Conservation (phyloP, 495 filamentous ascomycete genomes). For the Penicillium dipodomyicola region DNA sequence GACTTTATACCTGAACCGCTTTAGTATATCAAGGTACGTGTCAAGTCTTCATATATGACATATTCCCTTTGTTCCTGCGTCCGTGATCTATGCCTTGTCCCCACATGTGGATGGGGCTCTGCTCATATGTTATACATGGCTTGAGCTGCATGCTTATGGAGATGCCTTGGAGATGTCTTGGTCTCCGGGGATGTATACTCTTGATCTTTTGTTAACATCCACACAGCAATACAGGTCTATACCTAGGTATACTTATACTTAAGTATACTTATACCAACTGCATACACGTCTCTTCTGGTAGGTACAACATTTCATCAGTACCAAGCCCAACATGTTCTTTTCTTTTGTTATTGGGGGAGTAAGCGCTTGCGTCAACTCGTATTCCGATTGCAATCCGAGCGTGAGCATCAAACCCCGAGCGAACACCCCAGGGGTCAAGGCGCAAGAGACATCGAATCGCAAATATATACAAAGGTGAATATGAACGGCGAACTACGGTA, state of each 20-base stretch:
- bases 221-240: not conserved
- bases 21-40: constrained; percentile 6
- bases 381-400: constrained; percentile 9
- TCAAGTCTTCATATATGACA: constrained; percentile 1
- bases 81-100: not conserved
- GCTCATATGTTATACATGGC: not conserved
- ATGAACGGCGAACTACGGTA: not conserved
- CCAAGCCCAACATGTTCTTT: not conserved
- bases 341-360: not conserved
- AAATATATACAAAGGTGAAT: not conserved
- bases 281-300: not conserved
- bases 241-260: not conserved
- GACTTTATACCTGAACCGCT: constrained; percentile 2
- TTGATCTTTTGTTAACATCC: not conserved
- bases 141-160: not conserved
- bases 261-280: not conserved
- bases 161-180: not conserved
- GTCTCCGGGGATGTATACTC: not conserved
- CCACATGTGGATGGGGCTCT: constrained; percentile 6
- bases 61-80: constrained; percentile 4
- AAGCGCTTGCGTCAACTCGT: constrained; percentile 3
- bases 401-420: not conserved
- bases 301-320: not conserved
- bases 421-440: not conserved
- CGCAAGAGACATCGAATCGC: not conserved